Evolutionary conservation across 805 yeast species (phyloP), one percentile per base, ranked within the genome.

Genomic region (Candida chilensis): DNA sequence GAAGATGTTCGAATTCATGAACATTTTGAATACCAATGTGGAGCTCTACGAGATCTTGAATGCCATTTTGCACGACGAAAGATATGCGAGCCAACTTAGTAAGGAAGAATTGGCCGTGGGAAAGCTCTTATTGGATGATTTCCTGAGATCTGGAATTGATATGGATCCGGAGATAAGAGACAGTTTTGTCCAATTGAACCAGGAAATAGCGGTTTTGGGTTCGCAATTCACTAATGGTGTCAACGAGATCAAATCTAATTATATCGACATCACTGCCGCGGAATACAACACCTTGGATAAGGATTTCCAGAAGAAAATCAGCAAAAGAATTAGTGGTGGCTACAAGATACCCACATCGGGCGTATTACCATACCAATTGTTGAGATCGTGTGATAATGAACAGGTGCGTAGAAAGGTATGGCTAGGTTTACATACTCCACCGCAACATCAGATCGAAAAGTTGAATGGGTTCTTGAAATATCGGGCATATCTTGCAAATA

Each of bases 1-100:
- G 42, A 64, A 74, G 38, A 74, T 90, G 82, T 90, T 80, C 52
- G 94, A 87, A 46, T 88, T 79, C 52, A 92, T 92, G 98, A 92
- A 87, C 52, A 70, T 80, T 31, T 61, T 92, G 27, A 92, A 92
- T 52, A 88, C 97, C 2, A 79, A 85, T 32, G 81, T 76, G 11
- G 78, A 71, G 21, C 61, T 92, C 17, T 85, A 78, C 45, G 52
- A 59, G 28, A 73, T 71, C 27, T 63, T 92, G 24, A 66, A 68
- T 15, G 45, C 52, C n/a, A 77, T 80, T 0, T 52, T 88, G 32
- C 51, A 59, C 2, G 63, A 56, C 17, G 48, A 64, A 5, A 31
- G 43, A 7, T 40, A 62, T 3, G 20, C 40, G 4, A 19, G 27
- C 3, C 38, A 55, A 17, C 55, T 90, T n/a, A 51, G 78, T 3